Evolutionary conservation across 139 green algal species (phyloP), one percentile per base, ranked within the genome.

Genomic region (Volvox reticuliferus): DNA sequence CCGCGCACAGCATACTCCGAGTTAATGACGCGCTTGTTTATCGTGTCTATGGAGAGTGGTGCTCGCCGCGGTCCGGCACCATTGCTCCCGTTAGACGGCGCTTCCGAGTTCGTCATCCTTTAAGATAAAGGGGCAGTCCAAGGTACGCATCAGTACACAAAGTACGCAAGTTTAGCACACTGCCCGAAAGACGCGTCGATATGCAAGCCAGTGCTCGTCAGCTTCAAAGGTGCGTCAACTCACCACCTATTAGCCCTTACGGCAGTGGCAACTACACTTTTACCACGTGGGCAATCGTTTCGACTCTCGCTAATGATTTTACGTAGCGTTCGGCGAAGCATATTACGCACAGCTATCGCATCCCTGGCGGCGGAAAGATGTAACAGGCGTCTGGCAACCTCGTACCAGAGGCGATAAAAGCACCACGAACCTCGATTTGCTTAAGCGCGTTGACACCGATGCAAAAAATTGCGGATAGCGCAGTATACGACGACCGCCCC

Each of bases 1-100:
- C 98, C 98, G 12, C 98, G 94, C 26, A 99, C 98, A 37, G 98
- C 98, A 73, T 96, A 96, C 36, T 96, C 93, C 32, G 92, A 91
- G 17, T 91, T 50, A 3, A 95, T 82, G 2, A 96, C 91, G 19
- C 90, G 90, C 18, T 61, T 84, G 63, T 96, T 93, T 16, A 96
- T 90, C 0, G 80, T 93, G 18, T 90, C 87, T 18, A 92, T 77
- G 30, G 91, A 89, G 22, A 95, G 93, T 69, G 87, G 87, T 55
- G 62, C 73, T 12, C 32, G 30, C 24, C 26, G 50, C 36, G 12
- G 71, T 13, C 14, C 1, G 17, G 68, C 26, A 24, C 82, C 65
- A 55, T 44, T 88, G 84, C 84, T 89, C 44, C 44, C 44, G 37
- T 36, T 88, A 0, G 65, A 79, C 22, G 82, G 63, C 24, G 82